Base-by-base conservation (phyloP, 2,329 filamentous ascomycete species). In the Trichoderma semiorbis region DNA sequence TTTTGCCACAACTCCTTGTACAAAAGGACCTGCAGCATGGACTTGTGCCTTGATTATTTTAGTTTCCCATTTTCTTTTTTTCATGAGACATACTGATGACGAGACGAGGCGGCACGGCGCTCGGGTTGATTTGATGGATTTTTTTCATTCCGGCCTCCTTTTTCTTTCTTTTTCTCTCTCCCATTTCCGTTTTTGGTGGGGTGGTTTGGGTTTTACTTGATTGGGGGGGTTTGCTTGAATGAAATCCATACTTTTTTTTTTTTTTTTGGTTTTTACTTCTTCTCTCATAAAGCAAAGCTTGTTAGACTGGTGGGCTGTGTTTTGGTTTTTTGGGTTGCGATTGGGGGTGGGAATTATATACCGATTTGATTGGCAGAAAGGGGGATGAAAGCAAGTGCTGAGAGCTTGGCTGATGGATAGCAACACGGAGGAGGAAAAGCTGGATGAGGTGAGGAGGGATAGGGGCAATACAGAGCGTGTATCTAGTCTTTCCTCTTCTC, bases 71-170 rank as follows among this genome's bases (percentile, higher is more conserved):
- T 50, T 36, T 50, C 28, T 50, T 47, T 36, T 62, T 28, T 62
- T 69, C 30, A 69, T 43, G 66, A 69, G 30, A 62, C 39, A 53
- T 62, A 70, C 60, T 70, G 67, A 72, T 53, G 71, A 72, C 12
- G 71, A 69, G 66, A 72, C 39, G 71, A 64, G 71, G n/a, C 28
- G 71, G 64, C 43, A 53, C 58, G 69, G 70, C 70, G 70, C 70
- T 69, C 55, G 64, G 57, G 47, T 62, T 32, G 55, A 69, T 69
- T 69, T 69, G 66, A 62, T 62, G 53, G 7, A 61, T 24, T 61
- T 72, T 32, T 30, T 58, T 57, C 16, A 43, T n/a, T 64, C 16
- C 53, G 60, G 34, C 68, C 28, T 63, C 47, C 36, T 72, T 70
- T 72, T 34, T 53, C 43, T 24, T 26, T 26, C 14, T 6, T 11